Evolutionary conservation across 1,139 yeast genomes (phyloP).

Genomic region (Meyerozyma smithsonii): DNA sequence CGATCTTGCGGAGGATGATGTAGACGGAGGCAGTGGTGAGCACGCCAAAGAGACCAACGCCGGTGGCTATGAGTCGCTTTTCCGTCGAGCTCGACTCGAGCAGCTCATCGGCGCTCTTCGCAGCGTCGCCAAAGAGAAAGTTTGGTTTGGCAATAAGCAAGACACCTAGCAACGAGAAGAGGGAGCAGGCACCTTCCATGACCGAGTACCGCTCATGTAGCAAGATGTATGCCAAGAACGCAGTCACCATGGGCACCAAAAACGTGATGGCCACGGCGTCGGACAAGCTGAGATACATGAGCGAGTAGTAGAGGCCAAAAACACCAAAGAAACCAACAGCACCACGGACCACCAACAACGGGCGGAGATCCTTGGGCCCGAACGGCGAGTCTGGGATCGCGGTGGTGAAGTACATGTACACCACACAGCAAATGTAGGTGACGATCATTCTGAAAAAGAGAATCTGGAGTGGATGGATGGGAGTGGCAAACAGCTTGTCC

Average conservation of each 20-base stretch:
- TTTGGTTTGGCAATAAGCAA: conserved; percentile 76
- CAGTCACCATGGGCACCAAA: conserved; percentile 72
- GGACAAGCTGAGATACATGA: conserved; percentile 70
- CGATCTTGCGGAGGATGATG: conserved; percentile 69
- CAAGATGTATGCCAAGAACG: conserved; percentile 64
- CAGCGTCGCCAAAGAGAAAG: conserved; percentile 55
- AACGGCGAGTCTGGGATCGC: conserved; percentile 60
- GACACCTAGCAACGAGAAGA: conserved; percentile 71
- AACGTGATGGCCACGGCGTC: conserved; percentile 77
- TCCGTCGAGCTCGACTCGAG: conserved; percentile 38
- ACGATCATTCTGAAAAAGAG: conserved; percentile 71
- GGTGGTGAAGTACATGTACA: conserved; percentile 47
- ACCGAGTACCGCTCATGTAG: conserved; percentile 65
- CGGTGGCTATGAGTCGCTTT: conserved; percentile 51
- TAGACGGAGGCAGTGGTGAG: conserved; percentile 68
- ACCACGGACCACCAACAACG: conserved; percentile 60
- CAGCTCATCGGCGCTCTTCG: conserved; percentile 22
- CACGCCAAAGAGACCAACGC: conserved; percentile 65
- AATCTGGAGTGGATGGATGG: conserved; percentile 74
- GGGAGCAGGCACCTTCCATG: conserved; percentile 65
- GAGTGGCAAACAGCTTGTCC: conserved; percentile 48
- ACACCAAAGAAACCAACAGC: conserved; percentile 75
- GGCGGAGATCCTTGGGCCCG: conserved; percentile 62
- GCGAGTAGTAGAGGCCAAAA: conserved; percentile 67
- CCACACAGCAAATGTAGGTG: conserved; percentile 55